These are phyloP conservation scores for Lipomyces anomalus DNA, from an alignment of 805 yeast species.

Conservation along the genomic window DNA sequence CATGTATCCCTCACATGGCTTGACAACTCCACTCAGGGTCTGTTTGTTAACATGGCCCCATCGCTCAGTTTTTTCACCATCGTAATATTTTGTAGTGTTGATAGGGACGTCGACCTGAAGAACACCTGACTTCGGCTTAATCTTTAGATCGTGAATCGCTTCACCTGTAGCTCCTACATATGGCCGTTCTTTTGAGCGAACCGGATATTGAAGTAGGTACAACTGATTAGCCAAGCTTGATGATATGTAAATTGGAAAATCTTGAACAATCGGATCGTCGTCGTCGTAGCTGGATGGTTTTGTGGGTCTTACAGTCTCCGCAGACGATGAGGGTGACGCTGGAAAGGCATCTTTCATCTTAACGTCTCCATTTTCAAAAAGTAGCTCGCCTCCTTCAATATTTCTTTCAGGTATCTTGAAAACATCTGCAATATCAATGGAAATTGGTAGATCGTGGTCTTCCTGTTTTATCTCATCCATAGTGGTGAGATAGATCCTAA, in stretches of 20 bases:
- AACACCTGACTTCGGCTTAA: constrained; percentile 57
- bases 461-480: no score
- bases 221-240: constrained; percentile 31
- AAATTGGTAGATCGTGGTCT: no score
- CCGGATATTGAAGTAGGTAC: constrained; percentile 56
- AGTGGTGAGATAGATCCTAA: no score
- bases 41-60: constrained; percentile 63
- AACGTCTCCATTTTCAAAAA: no score
- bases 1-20: constrained; percentile 32
- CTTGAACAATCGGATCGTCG: constrained; percentile 57
- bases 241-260: constrained; percentile 51
- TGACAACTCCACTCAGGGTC: constrained; percentile 59
- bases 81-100: constrained; percentile 62
- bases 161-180: constrained; percentile 36
- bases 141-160: constrained; percentile 41
- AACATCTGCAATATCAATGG: background rate
- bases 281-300: constrained; percentile 19
- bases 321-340: no score
- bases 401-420: background rate
- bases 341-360: no score
- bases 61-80: constrained; percentile 52
- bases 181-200: constrained; percentile 44
- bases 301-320: no score
- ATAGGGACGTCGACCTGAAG: constrained; percentile 75
- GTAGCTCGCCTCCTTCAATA: no score